Evolutionary conservation across 2,329 filamentous ascomycete species (phyloP).

Genomic region (Paracoccidioides brasiliensis): DNA sequence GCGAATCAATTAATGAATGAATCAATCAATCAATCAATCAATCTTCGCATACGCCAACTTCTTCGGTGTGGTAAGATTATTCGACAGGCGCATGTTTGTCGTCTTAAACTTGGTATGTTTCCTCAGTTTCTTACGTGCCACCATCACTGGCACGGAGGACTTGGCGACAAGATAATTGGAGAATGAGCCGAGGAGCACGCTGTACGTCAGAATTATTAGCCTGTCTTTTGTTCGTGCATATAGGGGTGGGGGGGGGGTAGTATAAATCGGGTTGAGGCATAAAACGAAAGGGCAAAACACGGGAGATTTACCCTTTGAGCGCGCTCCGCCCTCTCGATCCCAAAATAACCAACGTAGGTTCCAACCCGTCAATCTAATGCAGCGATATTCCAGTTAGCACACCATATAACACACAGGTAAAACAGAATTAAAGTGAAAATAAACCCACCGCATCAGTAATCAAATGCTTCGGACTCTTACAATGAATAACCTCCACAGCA

Average conservation of each 20-base stretch:
- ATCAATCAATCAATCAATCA: conserved; percentile 42
- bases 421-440: background rate
- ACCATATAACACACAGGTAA: background rate
- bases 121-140: conserved; percentile 75
- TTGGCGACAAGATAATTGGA: conserved; percentile 96
- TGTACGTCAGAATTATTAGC: conserved; percentile 23
- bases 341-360: conserved; percentile 83
- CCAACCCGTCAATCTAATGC: conserved; percentile 66
- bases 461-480: conserved; percentile 92
- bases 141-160: conserved; percentile 95
- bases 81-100: conserved; percentile 58
- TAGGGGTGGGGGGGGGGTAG: too few relatives aligned
- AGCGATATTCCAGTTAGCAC: conserved; percentile 7
- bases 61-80: conserved; percentile 63
- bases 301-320: conserved; percentile 63
- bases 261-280: conserved; percentile 3
- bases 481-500: conserved; percentile 92
- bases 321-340: conserved; percentile 84
- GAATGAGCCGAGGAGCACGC: conserved; percentile 88
- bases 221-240: too few relatives aligned
- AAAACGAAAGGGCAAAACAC: background rate
- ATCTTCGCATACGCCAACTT: conserved; percentile 61
- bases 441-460: conserved; percentile 70
- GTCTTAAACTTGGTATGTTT: conserved; percentile 76
- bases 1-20: conserved; percentile 47